Percentiles rank a stretch among this genome's conserved stretches.
Evolutionary conservation across 768 basidiomycete species (phyloP).

Genomic region (Pisolithus tinctorius): DNA sequence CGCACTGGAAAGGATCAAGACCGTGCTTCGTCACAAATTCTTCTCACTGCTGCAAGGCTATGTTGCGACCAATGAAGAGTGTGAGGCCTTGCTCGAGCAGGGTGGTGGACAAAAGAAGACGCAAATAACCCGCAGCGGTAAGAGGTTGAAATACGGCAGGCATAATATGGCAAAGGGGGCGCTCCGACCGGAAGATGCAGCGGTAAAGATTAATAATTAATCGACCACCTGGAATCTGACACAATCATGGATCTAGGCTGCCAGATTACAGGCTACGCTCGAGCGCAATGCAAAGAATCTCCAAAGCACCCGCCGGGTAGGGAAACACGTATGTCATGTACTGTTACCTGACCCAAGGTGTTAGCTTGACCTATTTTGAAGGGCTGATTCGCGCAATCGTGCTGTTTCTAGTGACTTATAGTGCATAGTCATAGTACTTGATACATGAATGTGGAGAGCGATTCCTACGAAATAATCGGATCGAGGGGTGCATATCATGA

Average conservation of each 20-base stretch:
- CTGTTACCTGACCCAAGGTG: conserved; percentile 15
- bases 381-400: conserved; percentile 3
- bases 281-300: conserved; percentile 36
- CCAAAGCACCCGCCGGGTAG: conserved; percentile 19
- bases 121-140: conserved; percentile 33
- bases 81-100: conserved; percentile 50
- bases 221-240: neutral
- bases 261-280: conserved; percentile 59
- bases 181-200: conserved; percentile 73
- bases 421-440: conserved; percentile 14
- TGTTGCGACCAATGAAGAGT: conserved; percentile 67
- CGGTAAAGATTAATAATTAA: conserved; percentile 39
- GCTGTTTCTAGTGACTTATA: conserved; percentile 1
- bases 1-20: conserved; percentile 78
- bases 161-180: conserved; percentile 90
- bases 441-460: conserved; percentile 15
- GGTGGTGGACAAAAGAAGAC: conserved; percentile 21
- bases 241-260: conserved; percentile 39
- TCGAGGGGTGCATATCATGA: conserved; percentile 10
- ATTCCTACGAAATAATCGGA: conserved; percentile 1
- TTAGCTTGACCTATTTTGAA: neutral
- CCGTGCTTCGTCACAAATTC: conserved; percentile 80
- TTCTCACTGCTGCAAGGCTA: conserved; percentile 71
- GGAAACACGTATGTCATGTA: conserved; percentile 14
- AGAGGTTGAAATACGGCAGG: conserved; percentile 59